Evolutionary conservation across 164 flowering plant genomes (phyloP).

Genomic region (Litsea cubeba): DNA sequence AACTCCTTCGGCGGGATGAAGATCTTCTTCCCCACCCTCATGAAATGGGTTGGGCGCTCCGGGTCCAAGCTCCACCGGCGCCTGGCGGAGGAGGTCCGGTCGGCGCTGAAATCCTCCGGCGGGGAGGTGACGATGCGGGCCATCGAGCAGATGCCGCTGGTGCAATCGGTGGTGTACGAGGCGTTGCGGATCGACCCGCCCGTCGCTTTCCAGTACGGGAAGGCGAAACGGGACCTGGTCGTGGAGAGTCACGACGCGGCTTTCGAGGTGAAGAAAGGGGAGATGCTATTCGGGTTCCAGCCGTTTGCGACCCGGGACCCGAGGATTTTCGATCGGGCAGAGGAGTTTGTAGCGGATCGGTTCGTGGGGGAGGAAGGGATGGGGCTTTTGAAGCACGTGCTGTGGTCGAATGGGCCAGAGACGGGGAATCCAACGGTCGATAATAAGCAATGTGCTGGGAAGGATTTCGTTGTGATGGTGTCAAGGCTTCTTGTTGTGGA

Average conservation of each 20-base stretch:
- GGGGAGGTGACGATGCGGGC: constrained; percentile 59
- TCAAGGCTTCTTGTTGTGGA: constrained; percentile 63
- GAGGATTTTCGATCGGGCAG: constrained; percentile 54
- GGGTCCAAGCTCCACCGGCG: constrained; percentile 54
- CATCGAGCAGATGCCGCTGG: constrained; percentile 62
- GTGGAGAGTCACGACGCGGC: constrained; percentile 66
- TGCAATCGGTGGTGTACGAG: constrained; percentile 82
- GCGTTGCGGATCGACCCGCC: constrained; percentile 74
- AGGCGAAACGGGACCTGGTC: constrained; percentile 52
- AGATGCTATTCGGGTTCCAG: constrained; percentile 73
- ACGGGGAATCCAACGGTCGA: constrained; percentile 46
- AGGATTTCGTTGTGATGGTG: constrained; percentile 68
- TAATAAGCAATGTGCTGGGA: constrained; percentile 87
- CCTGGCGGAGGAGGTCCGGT: constrained; percentile 61
- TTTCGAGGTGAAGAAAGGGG: constrained; percentile 59
- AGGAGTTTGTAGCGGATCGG: constrained; percentile 69
- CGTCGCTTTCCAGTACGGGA: constrained; percentile 61
- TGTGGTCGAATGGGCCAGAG: constrained; percentile 89
- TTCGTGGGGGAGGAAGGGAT: constrained; percentile 64
- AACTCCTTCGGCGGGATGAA: constrained; percentile 84
- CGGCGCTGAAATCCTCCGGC: constrained; percentile 40
- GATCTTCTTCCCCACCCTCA: constrained; percentile 52
- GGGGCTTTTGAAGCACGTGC: constrained; percentile 57
- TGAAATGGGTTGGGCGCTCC: constrained; percentile 70
- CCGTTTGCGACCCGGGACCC: constrained; percentile 81